A percentile compares a stretch with the other conserved stretches of the same genome.
Conservation (phyloP, 805 yeast genomes). For the Clavispora asparagi region DNA sequence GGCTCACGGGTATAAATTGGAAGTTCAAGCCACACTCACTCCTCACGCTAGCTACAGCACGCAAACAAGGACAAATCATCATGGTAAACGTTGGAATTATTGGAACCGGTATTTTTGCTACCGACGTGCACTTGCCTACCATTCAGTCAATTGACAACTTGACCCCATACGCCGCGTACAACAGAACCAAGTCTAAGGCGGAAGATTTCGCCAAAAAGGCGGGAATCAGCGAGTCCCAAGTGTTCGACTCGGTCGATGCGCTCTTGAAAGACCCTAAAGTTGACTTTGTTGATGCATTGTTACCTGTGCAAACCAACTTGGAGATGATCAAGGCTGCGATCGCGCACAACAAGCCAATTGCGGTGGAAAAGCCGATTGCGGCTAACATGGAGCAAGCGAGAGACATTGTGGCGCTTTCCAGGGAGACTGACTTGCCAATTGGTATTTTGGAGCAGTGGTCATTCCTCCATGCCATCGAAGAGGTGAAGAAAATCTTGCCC, state of each 20-base stretch:
- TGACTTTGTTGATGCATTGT: conserved; percentile 75
- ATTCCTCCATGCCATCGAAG: conserved; percentile 54
- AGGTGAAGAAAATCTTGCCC: conserved; percentile 51
- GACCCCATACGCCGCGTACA: conserved; percentile 65
- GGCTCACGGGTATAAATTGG: not conserved
- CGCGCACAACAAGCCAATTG: conserved; percentile 69
- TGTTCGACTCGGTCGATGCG: conserved; percentile 59
- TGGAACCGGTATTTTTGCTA: conserved; percentile 89
- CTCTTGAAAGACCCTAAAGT: conserved; percentile 61
- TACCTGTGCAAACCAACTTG: conserved; percentile 82
- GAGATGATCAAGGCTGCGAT: conserved; percentile 66
- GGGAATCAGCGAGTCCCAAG: conserved; percentile 41
- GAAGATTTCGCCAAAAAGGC: conserved; percentile 68
- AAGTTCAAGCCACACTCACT: not conserved
- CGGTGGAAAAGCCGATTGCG: conserved; percentile 89
- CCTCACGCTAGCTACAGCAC: not conserved
- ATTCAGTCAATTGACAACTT: conserved; percentile 48
- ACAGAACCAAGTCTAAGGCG: conserved; percentile 83
- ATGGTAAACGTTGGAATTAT: conserved; percentile 57
- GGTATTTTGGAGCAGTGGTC: conserved; percentile 85
- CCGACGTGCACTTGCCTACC: conserved; percentile 76
- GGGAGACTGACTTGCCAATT: conserved; percentile 60
- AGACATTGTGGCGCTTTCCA: conserved; percentile 66
- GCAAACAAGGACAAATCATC: conserved; percentile 3
- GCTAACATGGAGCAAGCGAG: conserved; percentile 77